Conservation (phyloP, 495 filamentous ascomycete genomes). For the Lepidopterella palustris region DNA sequence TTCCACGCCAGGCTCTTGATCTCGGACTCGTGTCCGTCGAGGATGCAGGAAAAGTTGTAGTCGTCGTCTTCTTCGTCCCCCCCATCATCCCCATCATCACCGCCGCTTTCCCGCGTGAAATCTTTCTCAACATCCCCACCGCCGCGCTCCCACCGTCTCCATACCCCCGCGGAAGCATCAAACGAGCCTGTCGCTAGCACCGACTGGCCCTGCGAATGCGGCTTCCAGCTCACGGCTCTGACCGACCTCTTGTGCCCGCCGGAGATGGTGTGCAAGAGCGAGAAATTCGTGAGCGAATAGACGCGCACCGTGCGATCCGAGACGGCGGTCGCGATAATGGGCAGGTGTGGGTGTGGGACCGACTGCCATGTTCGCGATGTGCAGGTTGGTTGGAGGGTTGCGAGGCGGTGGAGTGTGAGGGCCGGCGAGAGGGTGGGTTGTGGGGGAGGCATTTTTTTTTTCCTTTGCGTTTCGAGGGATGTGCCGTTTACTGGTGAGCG, state of each 20-base stretch:
- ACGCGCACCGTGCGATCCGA: slow-evolving; percentile 78
- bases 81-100: slow-evolving; percentile 20
- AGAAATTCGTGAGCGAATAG: slow-evolving; percentile 76
- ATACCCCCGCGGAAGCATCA: slow-evolving; percentile 83
- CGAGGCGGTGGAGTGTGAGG: slow-evolving; percentile 30
- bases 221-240: slow-evolving; percentile 78
- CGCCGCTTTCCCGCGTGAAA: slow-evolving; percentile 26
- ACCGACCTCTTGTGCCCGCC: slow-evolving; percentile 88
- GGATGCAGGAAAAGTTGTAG: slow-evolving; percentile 79
- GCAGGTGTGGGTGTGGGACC: slow-evolving; percentile 76
- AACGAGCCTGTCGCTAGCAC: slow-evolving; percentile 88
- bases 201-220: slow-evolving; percentile 52
- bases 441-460: slow-evolving; percentile 19
- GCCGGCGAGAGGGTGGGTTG: background rate
- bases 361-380: slow-evolving; percentile 77
- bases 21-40: slow-evolving; percentile 92
- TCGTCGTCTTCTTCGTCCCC: slow-evolving; percentile 57
- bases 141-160: slow-evolving; percentile 60
- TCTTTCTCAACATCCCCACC: slow-evolving; percentile 30
- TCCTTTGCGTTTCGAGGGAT: background rate
- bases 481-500: background rate
- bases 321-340: slow-evolving; percentile 82
- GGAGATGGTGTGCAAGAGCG: slow-evolving; percentile 66
- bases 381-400: slow-evolving; percentile 59
- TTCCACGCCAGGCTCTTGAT: slow-evolving; percentile 82